Base-by-base conservation (phyloP, 2,329 filamentous ascomycete species). In the Blastomyces percursus region DNA sequence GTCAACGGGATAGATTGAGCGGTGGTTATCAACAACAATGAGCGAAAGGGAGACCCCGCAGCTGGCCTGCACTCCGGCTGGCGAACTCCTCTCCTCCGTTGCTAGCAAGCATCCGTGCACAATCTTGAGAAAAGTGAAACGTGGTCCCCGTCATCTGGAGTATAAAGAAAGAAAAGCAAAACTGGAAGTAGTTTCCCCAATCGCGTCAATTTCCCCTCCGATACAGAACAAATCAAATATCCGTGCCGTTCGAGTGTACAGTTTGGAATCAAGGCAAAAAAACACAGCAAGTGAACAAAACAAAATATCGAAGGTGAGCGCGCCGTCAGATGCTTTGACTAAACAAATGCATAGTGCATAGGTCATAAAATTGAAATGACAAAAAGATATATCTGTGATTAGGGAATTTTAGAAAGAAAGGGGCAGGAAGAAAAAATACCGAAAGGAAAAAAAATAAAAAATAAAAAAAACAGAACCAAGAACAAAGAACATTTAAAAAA, bases 1-100 rank as follows among this genome's bases (percentile, higher is more conserved):
- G 59, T 61, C 24, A 59, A 64, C 48, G 57, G 40, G 21, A 51
- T 64, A 42, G 24, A 52, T 35, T 52, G 61, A 54, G 40, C 59
- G 55, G 59, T 32, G 27, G 42, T 24, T 48, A 48, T 48, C 27
- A 48, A 21, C 57, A 59, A 35, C 42, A 48, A 59, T 42, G 57
- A 30, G 59, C 44, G 62, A 59, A 59, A 51, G 44, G 24, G 19
- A 59, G 51, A 58, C 61, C 61, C 38, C 8, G 16, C 66, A 59
- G 70, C 66, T 73, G 74, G 75, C 74, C 75, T 77, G 75, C 75
- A 77, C 75, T 75, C 74, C 75, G 73, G 70, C 71, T 60, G 59
- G 35, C 56, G 4, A 19, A 27, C 42, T 16, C 16, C 24, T 59
- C 30, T 11, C 24, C 30, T 24, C 51, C 44, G 27, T 48, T 40